phyloP scores from a whole-genome alignment of 805 yeast species.

The Lachancea kluyveri region DNA sequence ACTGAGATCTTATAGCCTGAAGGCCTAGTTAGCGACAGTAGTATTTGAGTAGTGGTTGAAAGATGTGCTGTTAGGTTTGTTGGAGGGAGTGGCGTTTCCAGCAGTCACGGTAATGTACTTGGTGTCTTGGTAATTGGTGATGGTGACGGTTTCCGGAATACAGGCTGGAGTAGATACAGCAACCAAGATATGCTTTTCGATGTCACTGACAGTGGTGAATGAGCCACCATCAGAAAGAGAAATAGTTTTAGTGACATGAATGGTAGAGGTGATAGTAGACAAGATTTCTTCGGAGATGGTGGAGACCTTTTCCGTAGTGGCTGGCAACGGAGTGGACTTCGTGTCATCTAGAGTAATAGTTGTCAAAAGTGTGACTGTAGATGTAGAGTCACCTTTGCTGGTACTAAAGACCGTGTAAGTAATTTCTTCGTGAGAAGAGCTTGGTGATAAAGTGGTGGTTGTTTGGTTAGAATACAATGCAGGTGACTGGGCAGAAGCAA shows the following conservation, averaged over 20 bases:
- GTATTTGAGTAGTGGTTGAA: slow-evolving; percentile 5
- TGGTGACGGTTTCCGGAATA: slow-evolving; percentile 11
- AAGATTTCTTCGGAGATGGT: slow-evolving; percentile 9
- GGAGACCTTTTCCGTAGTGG: slow-evolving; percentile 3
- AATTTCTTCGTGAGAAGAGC: slow-evolving; percentile 19
- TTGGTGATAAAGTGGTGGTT: slow-evolving; percentile 19
- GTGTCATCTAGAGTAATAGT: slow-evolving; percentile 7
- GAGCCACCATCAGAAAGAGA: slow-evolving; percentile 8
- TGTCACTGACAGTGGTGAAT: slow-evolving; percentile 9
- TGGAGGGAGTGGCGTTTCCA: slow-evolving; percentile 1
- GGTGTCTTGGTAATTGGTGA: slow-evolving; percentile 9
- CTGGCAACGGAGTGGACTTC: slow-evolving; percentile 3
- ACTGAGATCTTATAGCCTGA: slow-evolving; percentile 2
- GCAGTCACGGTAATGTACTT: slow-evolving; percentile 11
- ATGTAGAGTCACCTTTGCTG: slow-evolving; percentile 6
- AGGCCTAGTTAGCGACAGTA: slow-evolving; percentile 7
- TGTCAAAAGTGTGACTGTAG: slow-evolving; percentile 10
- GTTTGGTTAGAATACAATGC: slow-evolving; percentile 5
- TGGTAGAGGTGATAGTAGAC: slow-evolving; percentile 20
- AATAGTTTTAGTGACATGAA: slow-evolving; percentile 15
- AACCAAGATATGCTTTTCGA: slow-evolving; percentile 8
- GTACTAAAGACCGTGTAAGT: slow-evolving; percentile 10
- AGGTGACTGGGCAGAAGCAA: slow-evolving; percentile 6
- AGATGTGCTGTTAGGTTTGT: slow-evolving; percentile 1
- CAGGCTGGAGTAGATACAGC: slow-evolving; percentile 8